Evolutionary conservation across 352 stramenopile genomes (phyloP).

Genomic region (Peronospora farinosa): DNA sequence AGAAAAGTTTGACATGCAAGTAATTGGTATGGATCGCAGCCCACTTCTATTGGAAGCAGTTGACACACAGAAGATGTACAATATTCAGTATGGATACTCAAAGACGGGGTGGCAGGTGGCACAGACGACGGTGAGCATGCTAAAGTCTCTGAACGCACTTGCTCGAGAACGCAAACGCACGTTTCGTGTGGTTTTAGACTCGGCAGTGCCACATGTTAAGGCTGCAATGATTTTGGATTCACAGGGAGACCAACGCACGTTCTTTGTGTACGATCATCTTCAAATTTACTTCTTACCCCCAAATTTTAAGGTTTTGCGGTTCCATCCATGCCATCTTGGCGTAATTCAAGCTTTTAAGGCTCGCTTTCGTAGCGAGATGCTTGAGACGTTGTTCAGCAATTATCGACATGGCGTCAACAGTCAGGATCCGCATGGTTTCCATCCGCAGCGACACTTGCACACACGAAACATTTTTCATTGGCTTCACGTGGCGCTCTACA

Average conservation of each 20-base stretch:
- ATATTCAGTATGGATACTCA: conserved; percentile 74
- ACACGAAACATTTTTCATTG: conserved; percentile 83
- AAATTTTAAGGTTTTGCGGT: conserved; percentile 68
- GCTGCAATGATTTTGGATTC: conserved; percentile 82
- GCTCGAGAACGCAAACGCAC: conserved; percentile 66
- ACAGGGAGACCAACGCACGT: conserved; percentile 79
- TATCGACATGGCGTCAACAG: conserved; percentile 48
- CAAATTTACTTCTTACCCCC: conserved; percentile 77
- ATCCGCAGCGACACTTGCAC: conserved; percentile 46
- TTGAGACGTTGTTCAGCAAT: conserved; percentile 67
- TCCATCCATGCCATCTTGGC: conserved; percentile 69
- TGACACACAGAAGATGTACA: conserved; percentile 53
- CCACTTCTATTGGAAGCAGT: conserved; percentile 55
- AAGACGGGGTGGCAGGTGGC: conserved; percentile 79
- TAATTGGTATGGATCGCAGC: conserved; percentile 62
- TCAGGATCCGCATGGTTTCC: conserved; percentile 46
- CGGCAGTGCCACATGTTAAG: conserved; percentile 77
- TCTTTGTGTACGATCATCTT: conserved; percentile 80
- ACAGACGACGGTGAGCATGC: conserved; percentile 69
- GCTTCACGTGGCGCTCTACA: conserved; percentile 70
- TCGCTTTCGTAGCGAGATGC: conserved; percentile 66
- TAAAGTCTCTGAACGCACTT: conserved; percentile 72
- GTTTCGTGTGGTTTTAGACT: conserved; percentile 79
- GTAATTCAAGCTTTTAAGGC: conserved; percentile 79
- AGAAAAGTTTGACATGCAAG: conserved; percentile 78